phyloP scores from a whole-genome alignment of 2,329 filamentous ascomycete genomes.

The Colletotrichum caudatum region DNA sequence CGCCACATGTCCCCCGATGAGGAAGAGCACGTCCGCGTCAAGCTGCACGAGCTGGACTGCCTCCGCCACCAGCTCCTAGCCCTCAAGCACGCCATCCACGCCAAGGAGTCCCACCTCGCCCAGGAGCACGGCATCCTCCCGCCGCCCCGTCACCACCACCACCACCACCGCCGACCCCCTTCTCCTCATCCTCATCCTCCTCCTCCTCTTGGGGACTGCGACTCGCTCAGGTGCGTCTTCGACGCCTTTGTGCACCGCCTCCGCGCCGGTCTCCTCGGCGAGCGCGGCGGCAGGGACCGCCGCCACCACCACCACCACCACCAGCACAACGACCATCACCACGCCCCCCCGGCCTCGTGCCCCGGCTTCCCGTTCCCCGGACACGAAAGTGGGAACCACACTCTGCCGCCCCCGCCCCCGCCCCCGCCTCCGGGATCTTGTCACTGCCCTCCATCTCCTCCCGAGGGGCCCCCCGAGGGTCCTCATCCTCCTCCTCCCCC shows the following conservation, averaged over 20 bases:
- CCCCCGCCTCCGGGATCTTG: constrained; percentile 46
- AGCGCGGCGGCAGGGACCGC: neutral
- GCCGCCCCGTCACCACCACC: constrained; percentile 32
- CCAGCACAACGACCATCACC: neutral
- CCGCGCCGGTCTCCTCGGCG: constrained; percentile 45
- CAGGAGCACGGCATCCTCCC: constrained; percentile 49
- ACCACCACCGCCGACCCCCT: no score
- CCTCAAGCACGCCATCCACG: constrained; percentile 56
- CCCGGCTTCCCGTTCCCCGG: constrained; percentile 41
- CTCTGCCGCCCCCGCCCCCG: constrained; percentile 35
- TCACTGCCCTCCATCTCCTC: constrained; percentile 47
- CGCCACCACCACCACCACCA: neutral
- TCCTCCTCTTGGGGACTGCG: constrained; percentile 50
- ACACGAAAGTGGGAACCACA: constrained; percentile 47
- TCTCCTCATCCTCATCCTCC: no score
- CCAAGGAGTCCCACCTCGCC: constrained; percentile 56
- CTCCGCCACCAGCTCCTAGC: constrained; percentile 57
- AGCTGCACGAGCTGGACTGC: constrained; percentile 59
- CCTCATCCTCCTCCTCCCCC: constrained; percentile 41
- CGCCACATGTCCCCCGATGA: constrained; percentile 41
- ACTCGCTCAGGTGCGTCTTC: constrained; percentile 58
- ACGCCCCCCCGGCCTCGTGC: constrained; percentile 37
- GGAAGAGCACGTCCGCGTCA: constrained; percentile 50
- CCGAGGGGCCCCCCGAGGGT: constrained; percentile 28
- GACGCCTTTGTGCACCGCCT: constrained; percentile 54